A percentile compares a stretch with the other conserved stretches of the same genome.
Conservation (phyloP, 768 basidiomycete genomes). For the Tricholoma flavovirens region DNA sequence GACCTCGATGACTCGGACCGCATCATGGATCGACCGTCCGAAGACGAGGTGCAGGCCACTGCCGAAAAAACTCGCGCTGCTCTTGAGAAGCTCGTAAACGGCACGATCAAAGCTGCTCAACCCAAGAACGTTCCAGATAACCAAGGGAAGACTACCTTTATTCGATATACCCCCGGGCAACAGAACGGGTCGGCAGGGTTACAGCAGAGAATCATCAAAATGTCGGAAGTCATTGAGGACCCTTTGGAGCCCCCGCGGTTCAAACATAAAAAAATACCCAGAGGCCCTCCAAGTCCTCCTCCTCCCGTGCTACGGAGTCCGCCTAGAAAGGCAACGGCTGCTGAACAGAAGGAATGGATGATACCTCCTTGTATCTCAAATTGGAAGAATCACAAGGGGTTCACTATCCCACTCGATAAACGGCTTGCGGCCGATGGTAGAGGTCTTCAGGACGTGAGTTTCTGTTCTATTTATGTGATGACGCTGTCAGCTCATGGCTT, state of each 20-base stretch:
- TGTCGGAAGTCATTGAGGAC: conserved; percentile 97
- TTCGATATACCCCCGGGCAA: conserved; percentile 95
- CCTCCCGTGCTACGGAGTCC: conserved; percentile 94
- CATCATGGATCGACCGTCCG: conserved; percentile 86
- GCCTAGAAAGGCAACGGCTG: conserved; percentile 90
- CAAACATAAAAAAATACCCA: conserved; percentile 98
- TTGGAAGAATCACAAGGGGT: conserved; percentile 99
- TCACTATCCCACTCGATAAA: conserved; percentile 97
- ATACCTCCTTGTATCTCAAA: conserved; percentile 99
- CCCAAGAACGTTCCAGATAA: conserved; percentile 90
- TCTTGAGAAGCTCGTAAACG: conserved; percentile 88
- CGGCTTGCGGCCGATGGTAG: conserved; percentile 97
- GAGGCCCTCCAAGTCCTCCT: conserved; percentile 94
- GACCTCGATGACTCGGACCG: conserved; percentile 75
- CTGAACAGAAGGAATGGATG: conserved; percentile 99
- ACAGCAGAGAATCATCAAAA: conserved; percentile 97
- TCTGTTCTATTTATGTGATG: not conserved
- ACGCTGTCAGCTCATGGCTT: not conserved
- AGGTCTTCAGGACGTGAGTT: conserved; percentile 90
- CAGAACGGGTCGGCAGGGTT: conserved; percentile 63
- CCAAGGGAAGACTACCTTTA: conserved; percentile 81
- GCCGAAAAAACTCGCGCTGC: conserved; percentile 88
- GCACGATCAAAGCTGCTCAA: conserved; percentile 97
- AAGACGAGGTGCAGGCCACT: conserved; percentile 87
- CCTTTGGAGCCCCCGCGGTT: conserved; percentile 95